Evolutionary conservation across 2,329 filamentous ascomycete species (phyloP).

Genomic region (Botrytis medusae): DNA sequence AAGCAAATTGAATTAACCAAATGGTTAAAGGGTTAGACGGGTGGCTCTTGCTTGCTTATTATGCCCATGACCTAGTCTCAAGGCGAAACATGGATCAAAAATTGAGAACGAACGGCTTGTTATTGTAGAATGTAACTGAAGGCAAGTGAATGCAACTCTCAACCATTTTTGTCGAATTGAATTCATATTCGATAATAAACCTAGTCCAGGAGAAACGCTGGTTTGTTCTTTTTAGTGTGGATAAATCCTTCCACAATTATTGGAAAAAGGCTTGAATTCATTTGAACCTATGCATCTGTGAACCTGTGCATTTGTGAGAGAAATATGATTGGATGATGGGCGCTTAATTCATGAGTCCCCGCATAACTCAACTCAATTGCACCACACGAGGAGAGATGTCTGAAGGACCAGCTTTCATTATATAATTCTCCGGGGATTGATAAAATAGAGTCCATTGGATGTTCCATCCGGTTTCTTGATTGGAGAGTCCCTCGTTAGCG

Average conservation of each 20-base stretch:
- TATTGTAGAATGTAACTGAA: slow-evolving; percentile 15
- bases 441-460: neutral
- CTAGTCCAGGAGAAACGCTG: slow-evolving; percentile 8
- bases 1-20: neutral
- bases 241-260: slow-evolving; percentile 21
- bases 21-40: slow-evolving; percentile 6
- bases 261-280: slow-evolving; percentile 17
- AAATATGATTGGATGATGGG: slow-evolving; percentile 19
- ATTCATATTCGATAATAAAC: neutral
- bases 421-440: slow-evolving; percentile 13
- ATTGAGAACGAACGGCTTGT: slow-evolving; percentile 15
- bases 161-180: slow-evolving; percentile 18
- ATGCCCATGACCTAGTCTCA: slow-evolving; percentile 16
- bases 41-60: slow-evolving; percentile 12
- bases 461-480: slow-evolving; percentile 14
- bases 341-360: slow-evolving; percentile 17
- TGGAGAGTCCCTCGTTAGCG: slow-evolving; percentile 11
- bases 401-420: slow-evolving; percentile 17
- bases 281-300: slow-evolving; percentile 20
- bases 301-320: slow-evolving; percentile 20
- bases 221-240: slow-evolving; percentile 19
- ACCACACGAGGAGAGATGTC: slow-evolving; percentile 11
- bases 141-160: slow-evolving; percentile 9
- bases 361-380: slow-evolving; percentile 16
- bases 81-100: slow-evolving; percentile 11